These are phyloP conservation scores for Xanthoceras sorbifolium DNA, from an alignment of 345 rosid genomes.

Conservation along the genomic window DNA sequence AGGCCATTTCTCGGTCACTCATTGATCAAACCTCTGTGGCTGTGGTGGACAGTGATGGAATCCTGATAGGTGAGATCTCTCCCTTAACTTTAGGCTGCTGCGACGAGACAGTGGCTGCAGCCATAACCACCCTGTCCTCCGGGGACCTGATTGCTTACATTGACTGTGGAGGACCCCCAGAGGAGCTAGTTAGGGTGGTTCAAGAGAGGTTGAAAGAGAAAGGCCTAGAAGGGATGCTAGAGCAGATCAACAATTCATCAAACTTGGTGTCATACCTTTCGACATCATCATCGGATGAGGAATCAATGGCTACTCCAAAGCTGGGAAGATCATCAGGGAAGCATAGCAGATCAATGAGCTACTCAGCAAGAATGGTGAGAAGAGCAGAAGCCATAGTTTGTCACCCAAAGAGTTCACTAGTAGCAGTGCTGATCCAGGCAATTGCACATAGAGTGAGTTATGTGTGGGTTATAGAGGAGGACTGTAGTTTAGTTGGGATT, in stretches of 20 bases:
- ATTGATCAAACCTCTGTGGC: slow-evolving; percentile 73
- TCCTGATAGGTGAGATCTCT: slow-evolving; percentile 73
- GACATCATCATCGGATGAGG: slow-evolving; percentile 69
- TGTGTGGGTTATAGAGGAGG: slow-evolving; percentile 85
- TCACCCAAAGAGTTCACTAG: slow-evolving; percentile 68
- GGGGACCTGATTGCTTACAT: slow-evolving; percentile 89
- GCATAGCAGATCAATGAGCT: slow-evolving; percentile 61
- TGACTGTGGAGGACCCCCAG: slow-evolving; percentile 82
- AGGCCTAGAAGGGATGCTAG: slow-evolving; percentile 51
- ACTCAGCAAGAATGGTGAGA: slow-evolving; percentile 73
- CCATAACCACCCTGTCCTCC: slow-evolving; percentile 65
- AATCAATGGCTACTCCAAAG: slow-evolving; percentile 28
- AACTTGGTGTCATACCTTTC: slow-evolving; percentile 29
- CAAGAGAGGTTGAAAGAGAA: slow-evolving; percentile 49
- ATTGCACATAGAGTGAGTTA: slow-evolving; percentile 75
- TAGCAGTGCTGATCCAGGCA: slow-evolving; percentile 94
- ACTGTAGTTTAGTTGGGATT: slow-evolving; percentile 73
- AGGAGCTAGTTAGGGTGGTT: slow-evolving; percentile 60
- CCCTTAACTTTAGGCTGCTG: slow-evolving; percentile 65
- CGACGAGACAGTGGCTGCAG: slow-evolving; percentile 71
- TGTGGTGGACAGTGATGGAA: slow-evolving; percentile 55
- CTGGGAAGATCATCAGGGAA: slow-evolving; percentile 33
- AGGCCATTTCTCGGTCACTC: slow-evolving; percentile 50
- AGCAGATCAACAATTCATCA: slow-evolving; percentile 37
- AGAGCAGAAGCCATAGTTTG: slow-evolving; percentile 82